Evolutionary conservation across 768 basidiomycete species (phyloP).

Genomic region (Mrakia gelida): DNA sequence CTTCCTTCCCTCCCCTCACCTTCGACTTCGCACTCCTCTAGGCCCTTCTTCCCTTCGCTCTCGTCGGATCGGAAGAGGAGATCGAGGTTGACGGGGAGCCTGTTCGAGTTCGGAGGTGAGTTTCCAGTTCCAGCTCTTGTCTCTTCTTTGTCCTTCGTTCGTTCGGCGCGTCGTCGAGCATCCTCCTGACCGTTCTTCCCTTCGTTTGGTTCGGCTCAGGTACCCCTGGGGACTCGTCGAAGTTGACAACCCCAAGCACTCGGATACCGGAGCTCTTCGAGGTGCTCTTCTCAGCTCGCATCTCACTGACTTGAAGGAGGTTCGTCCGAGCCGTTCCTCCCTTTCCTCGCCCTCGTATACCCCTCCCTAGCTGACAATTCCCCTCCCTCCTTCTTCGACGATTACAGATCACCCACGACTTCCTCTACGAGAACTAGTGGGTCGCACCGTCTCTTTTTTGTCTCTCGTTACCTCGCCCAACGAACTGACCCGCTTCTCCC

Average conservation of each 20-base stretch:
- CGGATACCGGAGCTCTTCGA: constrained; percentile 91
- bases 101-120: constrained; percentile 68
- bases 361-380: neutral
- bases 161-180: neutral
- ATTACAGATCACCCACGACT: constrained; percentile 32
- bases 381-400: too few relatives aligned
- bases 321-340: neutral
- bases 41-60: constrained; percentile 91
- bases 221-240: constrained; percentile 99
- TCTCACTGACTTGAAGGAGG: constrained; percentile 31
- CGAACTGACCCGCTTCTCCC: too few relatives aligned
- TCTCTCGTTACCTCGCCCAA: neutral
- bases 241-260: constrained; percentile 99
- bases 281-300: constrained; percentile 71
- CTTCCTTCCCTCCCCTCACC: neutral
- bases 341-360: neutral
- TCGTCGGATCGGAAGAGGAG: constrained; percentile 96
- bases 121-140: neutral
- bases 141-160: neutral
- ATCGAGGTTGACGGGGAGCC: constrained; percentile 86
- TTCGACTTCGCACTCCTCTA: constrained; percentile 39
- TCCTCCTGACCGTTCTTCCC: neutral
- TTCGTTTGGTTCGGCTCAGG: constrained; percentile 39
- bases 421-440: constrained; percentile 32
- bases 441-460: neutral